Conservation (phyloP, 352 stramenopile species). For the Phytophthora ohioensis region DNA sequence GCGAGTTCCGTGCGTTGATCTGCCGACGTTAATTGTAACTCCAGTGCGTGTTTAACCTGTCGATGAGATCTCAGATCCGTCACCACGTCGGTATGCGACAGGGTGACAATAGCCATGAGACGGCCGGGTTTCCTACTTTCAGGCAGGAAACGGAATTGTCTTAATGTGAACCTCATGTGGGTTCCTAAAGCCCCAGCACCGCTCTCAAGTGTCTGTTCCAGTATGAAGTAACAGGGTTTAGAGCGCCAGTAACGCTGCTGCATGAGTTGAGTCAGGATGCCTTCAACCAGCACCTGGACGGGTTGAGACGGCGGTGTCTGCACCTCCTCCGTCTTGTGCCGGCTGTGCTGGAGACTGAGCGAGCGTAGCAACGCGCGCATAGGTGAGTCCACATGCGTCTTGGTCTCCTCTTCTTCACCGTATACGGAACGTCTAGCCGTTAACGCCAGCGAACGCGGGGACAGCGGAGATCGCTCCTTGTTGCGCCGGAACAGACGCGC, state of each 20-base stretch:
- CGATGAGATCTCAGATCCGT: constrained; percentile 53
- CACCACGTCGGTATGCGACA: constrained; percentile 68
- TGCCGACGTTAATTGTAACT: constrained; percentile 45
- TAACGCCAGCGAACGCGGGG: constrained; percentile 3
- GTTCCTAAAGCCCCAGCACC: background rate
- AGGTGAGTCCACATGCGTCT: constrained; percentile 39
- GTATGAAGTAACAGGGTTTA: constrained; percentile 64
- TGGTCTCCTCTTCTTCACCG: constrained; percentile 47
- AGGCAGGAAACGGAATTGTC: constrained; percentile 56
- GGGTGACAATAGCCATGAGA: constrained; percentile 50
- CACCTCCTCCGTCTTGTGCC: constrained; percentile 18
- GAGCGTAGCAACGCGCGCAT: constrained; percentile 45
- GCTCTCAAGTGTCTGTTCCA: constrained; percentile 46
- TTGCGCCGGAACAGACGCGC: constrained; percentile 45
- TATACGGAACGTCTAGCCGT: constrained; percentile 19
- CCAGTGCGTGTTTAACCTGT: constrained; percentile 60
- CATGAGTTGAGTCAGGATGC: constrained; percentile 59
- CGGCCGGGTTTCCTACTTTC: constrained; percentile 40
- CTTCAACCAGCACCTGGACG: constrained; percentile 53
- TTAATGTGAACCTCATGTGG: constrained; percentile 43
- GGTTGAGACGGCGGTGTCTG: background rate
- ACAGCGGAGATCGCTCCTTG: constrained; percentile 30
- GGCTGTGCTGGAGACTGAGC: constrained; percentile 41
- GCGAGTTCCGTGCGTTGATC: constrained; percentile 29
- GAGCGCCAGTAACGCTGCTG: constrained; percentile 67